A percentile compares a stretch with the other conserved stretches of the same genome.
Evolutionary conservation across 495 filamentous ascomycete genomes (phyloP).

Genomic region (Hypoxylon fuscum): DNA sequence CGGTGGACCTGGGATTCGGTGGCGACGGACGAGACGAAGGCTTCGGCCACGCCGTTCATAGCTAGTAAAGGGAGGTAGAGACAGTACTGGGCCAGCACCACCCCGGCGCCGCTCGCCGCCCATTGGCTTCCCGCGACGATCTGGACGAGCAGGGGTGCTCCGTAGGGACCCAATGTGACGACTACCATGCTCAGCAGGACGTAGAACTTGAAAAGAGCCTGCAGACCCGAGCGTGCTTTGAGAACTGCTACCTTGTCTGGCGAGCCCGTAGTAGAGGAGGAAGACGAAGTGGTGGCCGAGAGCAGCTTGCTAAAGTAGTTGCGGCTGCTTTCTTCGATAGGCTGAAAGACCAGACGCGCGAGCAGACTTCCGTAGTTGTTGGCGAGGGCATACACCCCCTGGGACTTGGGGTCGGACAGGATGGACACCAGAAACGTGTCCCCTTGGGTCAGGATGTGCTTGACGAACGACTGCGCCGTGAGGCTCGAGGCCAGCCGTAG

Average conservation of each 20-base stretch:
- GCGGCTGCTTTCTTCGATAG: slow-evolving; percentile 90
- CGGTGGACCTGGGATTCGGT: slow-evolving; percentile 70
- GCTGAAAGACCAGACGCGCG: slow-evolving; percentile 91
- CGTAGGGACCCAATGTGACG: slow-evolving; percentile 72
- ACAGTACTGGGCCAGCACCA: slow-evolving; percentile 79
- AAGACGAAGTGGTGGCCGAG: neutral
- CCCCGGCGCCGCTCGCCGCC: slow-evolving; percentile 68
- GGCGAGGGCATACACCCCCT: slow-evolving; percentile 93
- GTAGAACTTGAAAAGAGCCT: slow-evolving; percentile 68
- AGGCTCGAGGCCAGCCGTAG: slow-evolving; percentile 75
- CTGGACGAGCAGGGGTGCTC: slow-evolving; percentile 74
- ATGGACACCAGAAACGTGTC: slow-evolving; percentile 86
- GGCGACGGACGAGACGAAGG: slow-evolving; percentile 89
- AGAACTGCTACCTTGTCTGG: slow-evolving; percentile 32
- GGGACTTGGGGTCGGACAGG: slow-evolving; percentile 76
- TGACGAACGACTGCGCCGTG: slow-evolving; percentile 86
- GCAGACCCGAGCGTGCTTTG: slow-evolving; percentile 57
- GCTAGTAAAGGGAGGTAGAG: slow-evolving; percentile 93
- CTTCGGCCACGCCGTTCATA: slow-evolving; percentile 89
- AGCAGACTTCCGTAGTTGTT: slow-evolving; percentile 93
- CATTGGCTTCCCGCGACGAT: slow-evolving; percentile 79
- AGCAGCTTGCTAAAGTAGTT: slow-evolving; percentile 84
- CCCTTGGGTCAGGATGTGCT: slow-evolving; percentile 92
- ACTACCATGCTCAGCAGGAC: slow-evolving; percentile 72
- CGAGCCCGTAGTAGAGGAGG: slow-evolving; percentile 38